Base-by-base conservation (phyloP, 2,329 filamentous ascomycete genomes). In the Cephalotrichum gorgonifer region DNA sequence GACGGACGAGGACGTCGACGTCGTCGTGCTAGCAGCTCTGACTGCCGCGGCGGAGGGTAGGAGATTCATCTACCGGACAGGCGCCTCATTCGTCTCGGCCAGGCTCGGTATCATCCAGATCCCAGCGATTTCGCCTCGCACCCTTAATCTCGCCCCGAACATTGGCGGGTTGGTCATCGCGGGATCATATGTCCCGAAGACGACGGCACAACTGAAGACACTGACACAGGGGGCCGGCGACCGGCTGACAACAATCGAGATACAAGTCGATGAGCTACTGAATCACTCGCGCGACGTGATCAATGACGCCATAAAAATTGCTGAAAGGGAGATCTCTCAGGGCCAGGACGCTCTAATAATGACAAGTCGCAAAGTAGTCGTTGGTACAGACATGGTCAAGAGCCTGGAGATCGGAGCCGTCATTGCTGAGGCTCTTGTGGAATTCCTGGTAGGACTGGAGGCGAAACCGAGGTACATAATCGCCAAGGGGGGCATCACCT, bases 401-500 rank as follows among this genome's bases (percentile, higher is more conserved):
- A 76, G 71, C 42, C 58, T 81, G 11, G 67, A 72, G n/a, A 79
- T 81, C 48, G 76, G 77, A 0, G 66, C 69, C 1, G 66, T 64
- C 0, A 69, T 81, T 9, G 76, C 76, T 0, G 62, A 64, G 7
- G 68, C 71, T 0, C 60, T 81, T 20, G 77, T 80, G 0, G 61
- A 61, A 2, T 72, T 81, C 39, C 54, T 80, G 1, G 62, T 64
- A 8, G 57, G 60, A 1, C 60, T 80, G 8, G 61, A 71, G 12
- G 65, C 70, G 7, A 65, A 70, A 28, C 76, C 76, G 2, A 60
- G 75, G 43, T 81, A 79, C 54, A 62, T 81, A 2, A 76, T 81
- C 56, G 75, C 76, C 0, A 81, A 76, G 59, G 76, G 78, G 0
- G 77, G 77, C 9, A 81, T 81, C 41, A 81, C 78, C 0, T 76